Conservation (phyloP, 306 rosid genomes). For the Dalbergia cultrata region DNA sequence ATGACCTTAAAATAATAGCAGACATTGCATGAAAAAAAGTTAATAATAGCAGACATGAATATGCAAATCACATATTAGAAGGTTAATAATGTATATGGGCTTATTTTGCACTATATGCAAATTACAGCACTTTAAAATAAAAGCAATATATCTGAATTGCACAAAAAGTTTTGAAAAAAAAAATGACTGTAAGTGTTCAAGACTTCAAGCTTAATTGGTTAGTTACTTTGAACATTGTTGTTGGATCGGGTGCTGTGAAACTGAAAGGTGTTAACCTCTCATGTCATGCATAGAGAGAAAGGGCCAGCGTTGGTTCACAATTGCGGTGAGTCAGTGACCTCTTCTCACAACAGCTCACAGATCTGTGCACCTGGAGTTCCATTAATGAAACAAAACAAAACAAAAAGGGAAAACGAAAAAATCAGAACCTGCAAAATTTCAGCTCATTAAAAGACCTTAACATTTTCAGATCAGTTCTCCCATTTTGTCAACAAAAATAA, state of each 20-base stretch:
- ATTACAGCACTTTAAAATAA: too few relatives aligned
- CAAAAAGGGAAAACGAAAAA: slow-evolving; percentile 21
- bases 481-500: too few relatives aligned
- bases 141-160: too few relatives aligned
- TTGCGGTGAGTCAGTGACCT: slow-evolving; percentile 36
- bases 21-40: slow-evolving; percentile 11
- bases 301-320: neutral
- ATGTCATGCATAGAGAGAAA: slow-evolving; percentile 3
- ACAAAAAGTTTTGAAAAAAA: too few relatives aligned
- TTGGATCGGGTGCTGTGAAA: too few relatives aligned
- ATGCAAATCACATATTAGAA: neutral
- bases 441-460: slow-evolving; percentile 16
- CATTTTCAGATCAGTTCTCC: too few relatives aligned
- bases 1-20: slow-evolving; percentile 47
- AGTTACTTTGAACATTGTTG: slow-evolving; percentile 44
- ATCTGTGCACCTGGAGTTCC: slow-evolving; percentile 63
- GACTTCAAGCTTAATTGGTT: too few relatives aligned
- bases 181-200: too few relatives aligned
- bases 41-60: slow-evolving; percentile 42
- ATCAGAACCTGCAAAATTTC: slow-evolving; percentile 38
- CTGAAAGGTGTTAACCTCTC: slow-evolving; percentile 57
- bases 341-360: slow-evolving; percentile 51
- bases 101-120: too few relatives aligned
- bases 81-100: too few relatives aligned
- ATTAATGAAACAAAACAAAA: slow-evolving; percentile 29